phyloP scores from a whole-genome alignment of 2,329 filamentous ascomycete genomes.

The Aspergillus ochraceus region DNA sequence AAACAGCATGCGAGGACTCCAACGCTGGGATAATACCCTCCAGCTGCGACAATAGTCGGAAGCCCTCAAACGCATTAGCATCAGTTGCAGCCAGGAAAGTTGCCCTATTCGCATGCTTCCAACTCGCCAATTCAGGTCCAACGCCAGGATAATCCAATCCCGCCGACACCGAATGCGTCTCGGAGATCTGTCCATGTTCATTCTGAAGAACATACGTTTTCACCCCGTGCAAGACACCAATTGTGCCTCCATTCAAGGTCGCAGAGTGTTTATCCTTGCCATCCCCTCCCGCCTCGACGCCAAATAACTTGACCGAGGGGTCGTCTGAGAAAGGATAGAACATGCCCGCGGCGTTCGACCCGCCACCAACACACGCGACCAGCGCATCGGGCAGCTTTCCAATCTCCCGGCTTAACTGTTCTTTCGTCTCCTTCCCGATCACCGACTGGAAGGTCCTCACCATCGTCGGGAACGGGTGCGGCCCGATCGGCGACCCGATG shows the following conservation, averaged over 20 bases:
- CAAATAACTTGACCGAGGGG: constrained; percentile 77
- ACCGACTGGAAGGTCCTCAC: constrained; percentile 96
- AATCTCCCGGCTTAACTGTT: constrained; percentile 76
- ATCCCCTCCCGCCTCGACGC: constrained; percentile 90
- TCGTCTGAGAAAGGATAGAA: constrained; percentile 92
- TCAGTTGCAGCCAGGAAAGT: constrained; percentile 89
- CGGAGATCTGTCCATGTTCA: constrained; percentile 80
- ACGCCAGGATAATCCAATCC: constrained; percentile 95
- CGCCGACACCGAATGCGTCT: constrained; percentile 90
- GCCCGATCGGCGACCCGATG: constrained; percentile 91
- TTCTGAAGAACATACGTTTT: constrained; percentile 91
- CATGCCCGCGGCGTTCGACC: constrained; percentile 91
- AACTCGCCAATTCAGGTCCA: constrained; percentile 81
- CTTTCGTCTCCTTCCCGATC: constrained; percentile 90
- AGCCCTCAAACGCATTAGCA: constrained; percentile 79
- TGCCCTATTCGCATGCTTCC: constrained; percentile 85
- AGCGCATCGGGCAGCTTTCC: constrained; percentile 90
- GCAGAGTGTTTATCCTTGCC: constrained; percentile 80
- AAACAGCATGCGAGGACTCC: constrained; percentile 87
- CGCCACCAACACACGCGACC: constrained; percentile 96
- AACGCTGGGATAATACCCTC: constrained; percentile 96
- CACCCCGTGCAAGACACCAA: constrained; percentile 92
- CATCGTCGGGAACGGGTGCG: constrained; percentile 95
- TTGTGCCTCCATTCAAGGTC: constrained; percentile 77
- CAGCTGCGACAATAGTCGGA: constrained; percentile 75